A percentile compares a stretch with the other conserved stretches of the same genome.
phyloP scores from a whole-genome alignment of 768 basidiomycete genomes.

The Rhizopogon vesiculosus region DNA sequence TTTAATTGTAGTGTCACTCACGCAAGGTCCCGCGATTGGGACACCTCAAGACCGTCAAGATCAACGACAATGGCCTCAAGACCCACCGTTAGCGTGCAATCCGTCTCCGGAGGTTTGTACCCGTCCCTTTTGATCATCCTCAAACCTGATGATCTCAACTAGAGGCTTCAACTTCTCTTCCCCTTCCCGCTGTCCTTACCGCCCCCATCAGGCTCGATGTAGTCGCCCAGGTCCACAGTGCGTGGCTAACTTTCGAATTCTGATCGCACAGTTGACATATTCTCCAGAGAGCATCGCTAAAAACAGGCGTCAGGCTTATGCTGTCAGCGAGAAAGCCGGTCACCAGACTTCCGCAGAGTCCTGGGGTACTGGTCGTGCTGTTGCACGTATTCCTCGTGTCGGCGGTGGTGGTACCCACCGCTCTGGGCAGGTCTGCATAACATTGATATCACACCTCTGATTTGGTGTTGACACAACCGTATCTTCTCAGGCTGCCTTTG shows the following conservation, averaged over 20 bases:
- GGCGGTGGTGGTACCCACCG: conserved; percentile 98
- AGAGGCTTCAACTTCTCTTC: conserved; percentile 87
- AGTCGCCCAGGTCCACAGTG: conserved; percentile 98
- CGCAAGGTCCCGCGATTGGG: background rate
- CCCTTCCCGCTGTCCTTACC: conserved; percentile 93
- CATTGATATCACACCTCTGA: background rate
- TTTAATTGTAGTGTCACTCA: conserved; percentile 11
- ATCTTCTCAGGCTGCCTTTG: conserved; percentile 81
- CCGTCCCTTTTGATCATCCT: background rate
- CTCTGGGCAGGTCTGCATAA: conserved; percentile 73
- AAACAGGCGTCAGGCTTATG: conserved; percentile 96
- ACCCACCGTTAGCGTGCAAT: conserved; percentile 85
- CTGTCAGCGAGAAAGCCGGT: conserved; percentile 96
- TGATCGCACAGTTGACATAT: conserved; percentile 8
- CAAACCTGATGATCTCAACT: conserved; percentile 5
- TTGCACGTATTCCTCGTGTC: conserved; percentile 99
- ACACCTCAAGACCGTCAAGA: conserved; percentile 37
- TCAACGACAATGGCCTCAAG: conserved; percentile 77
- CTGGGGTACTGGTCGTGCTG: conserved; percentile 99
- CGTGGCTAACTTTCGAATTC: conserved; percentile 34
- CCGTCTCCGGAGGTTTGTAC: conserved; percentile 64
- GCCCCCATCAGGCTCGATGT: conserved; percentile 99
- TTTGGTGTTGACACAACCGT: background rate
- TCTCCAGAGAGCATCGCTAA: conserved; percentile 89
- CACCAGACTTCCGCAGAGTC: conserved; percentile 99